Evolutionary conservation across 1,139 yeast genomes (phyloP), one percentile per base, ranked within the genome.

Genomic region (Geotrichum restrictum): DNA sequence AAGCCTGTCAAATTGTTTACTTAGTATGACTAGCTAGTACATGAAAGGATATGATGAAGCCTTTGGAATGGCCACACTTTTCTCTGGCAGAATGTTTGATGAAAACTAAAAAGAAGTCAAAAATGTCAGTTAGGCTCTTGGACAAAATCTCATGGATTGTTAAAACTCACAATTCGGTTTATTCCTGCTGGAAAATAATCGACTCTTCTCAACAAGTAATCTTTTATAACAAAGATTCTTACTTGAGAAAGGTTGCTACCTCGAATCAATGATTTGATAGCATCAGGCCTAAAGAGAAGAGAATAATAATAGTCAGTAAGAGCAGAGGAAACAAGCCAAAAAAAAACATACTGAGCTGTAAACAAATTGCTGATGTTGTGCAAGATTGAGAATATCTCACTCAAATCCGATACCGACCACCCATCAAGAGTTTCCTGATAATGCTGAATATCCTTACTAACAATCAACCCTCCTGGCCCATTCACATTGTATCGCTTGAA

Each of bases 311-410:
- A 6, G 36, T 6, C 36, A 24, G 29, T 5, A 47, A 24, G 13
- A n/a, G 41, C n/a, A 11, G 27, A 45, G 36, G 21, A 24, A 24
- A 24, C 5, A 24, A 24, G 29, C 5, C 5, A 24, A 24, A 24
- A 24, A 24, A 46, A 33, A 4, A 54, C 51, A 19, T 49, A 48
- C 45, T 52, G 54, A n/a, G 88, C 95, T 0, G 95, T 85, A 66
- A 84, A 91, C 59, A 91, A 73, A 63, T 88, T 88, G 38, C 94
- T 91, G 56, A 91, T 80, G 60, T 89, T 96, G 64, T 88, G 82
- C 58, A 91, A 71, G 10, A 88, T 75, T 48, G 80, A 81, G 70
- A 86, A 88, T 52, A 80, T 78, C 40, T 82, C 86, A n/a, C 83
- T 75, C 41, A 89, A 71, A 50, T 79, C 83, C 1, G 77, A 75